Evolutionary conservation across 768 basidiomycete genomes (phyloP).

Genomic region (Lentinula sp.): DNA sequence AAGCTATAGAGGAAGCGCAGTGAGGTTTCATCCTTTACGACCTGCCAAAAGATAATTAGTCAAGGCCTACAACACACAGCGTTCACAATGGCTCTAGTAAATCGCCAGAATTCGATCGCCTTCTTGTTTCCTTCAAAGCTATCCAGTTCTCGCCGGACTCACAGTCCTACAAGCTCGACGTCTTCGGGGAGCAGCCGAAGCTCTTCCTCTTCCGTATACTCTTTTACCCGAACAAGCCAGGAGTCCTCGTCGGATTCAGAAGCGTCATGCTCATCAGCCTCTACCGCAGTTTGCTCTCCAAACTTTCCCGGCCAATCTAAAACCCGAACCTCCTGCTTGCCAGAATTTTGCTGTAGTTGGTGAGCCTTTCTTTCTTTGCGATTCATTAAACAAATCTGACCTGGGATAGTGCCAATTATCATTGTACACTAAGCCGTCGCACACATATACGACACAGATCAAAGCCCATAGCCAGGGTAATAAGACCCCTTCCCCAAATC

Average conservation of each 20-base stretch:
- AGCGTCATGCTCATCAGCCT: not conserved
- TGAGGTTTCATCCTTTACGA: not conserved
- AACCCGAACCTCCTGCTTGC: not conserved
- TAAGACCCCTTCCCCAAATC: slow-evolving; percentile 8
- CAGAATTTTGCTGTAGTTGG: not conserved
- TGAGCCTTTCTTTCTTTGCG: not conserved
- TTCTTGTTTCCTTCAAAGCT: slow-evolving; percentile 22
- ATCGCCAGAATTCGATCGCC: slow-evolving; percentile 9
- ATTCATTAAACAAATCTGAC: not conserved
- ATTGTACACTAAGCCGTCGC: slow-evolving; percentile 8
- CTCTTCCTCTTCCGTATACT: slow-evolving; percentile 14
- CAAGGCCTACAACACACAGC: not conserved
- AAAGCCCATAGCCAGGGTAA: not conserved
- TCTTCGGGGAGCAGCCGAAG: slow-evolving; percentile 43
- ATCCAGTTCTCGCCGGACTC: slow-evolving; percentile 43
- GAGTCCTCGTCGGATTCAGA: not conserved
- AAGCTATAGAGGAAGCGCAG: too few relatives aligned
- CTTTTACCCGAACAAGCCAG: not conserved
- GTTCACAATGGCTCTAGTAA: not conserved
- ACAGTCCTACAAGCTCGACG: slow-evolving; percentile 51
- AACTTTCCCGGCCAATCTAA: not conserved
- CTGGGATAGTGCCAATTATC: not conserved
- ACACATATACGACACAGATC: slow-evolving; percentile 8
- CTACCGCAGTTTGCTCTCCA: not conserved
- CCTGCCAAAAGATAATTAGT: not conserved